phyloP scores from a whole-genome alignment of 805 yeast genomes.

The Candida pini region DNA sequence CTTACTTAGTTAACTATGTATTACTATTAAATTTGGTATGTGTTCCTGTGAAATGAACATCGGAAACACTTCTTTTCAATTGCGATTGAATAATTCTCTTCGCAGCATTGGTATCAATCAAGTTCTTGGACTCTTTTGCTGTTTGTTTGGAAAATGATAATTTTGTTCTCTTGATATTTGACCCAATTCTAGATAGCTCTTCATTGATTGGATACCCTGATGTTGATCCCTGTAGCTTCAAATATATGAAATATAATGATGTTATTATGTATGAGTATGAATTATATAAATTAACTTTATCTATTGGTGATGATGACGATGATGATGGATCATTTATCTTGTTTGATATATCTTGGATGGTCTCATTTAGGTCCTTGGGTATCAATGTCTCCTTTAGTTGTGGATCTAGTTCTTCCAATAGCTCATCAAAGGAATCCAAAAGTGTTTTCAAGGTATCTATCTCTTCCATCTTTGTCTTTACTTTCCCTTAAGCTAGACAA shows the following conservation, averaged over 20 bases:
- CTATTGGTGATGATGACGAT: conserved; percentile 13
- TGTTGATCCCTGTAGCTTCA: conserved; percentile 54
- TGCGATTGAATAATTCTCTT: conserved; percentile 32
- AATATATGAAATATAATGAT: conserved; percentile 52
- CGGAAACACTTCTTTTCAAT: conserved; percentile 46
- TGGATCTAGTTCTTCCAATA: conserved; percentile 31
- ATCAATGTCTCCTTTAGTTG: conserved; percentile 31
- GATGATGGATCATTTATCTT: background rate
- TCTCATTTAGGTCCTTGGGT: conserved; percentile 36
- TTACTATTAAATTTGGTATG: conserved; percentile 41
- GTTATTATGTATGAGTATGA: conserved; percentile 45
- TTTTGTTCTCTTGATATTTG: conserved; percentile 58
- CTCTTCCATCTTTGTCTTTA: conserved; percentile 37
- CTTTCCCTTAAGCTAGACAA: background rate
- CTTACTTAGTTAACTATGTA: background rate
- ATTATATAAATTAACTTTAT: conserved; percentile 30
- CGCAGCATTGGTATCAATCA: conserved; percentile 33
- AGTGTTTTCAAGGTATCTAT: conserved; percentile 36
- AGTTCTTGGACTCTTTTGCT: conserved; percentile 15
- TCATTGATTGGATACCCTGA: conserved; percentile 54
- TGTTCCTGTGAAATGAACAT: conserved; percentile 45
- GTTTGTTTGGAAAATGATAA: conserved; percentile 28
- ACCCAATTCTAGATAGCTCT: conserved; percentile 61
- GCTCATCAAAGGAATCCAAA: conserved; percentile 31
- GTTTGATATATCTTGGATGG: conserved; percentile 9